These are phyloP conservation scores for Mucor racemosus DNA, from an alignment of 371 early-diverging fungal species.

Conservation along the genomic window DNA sequence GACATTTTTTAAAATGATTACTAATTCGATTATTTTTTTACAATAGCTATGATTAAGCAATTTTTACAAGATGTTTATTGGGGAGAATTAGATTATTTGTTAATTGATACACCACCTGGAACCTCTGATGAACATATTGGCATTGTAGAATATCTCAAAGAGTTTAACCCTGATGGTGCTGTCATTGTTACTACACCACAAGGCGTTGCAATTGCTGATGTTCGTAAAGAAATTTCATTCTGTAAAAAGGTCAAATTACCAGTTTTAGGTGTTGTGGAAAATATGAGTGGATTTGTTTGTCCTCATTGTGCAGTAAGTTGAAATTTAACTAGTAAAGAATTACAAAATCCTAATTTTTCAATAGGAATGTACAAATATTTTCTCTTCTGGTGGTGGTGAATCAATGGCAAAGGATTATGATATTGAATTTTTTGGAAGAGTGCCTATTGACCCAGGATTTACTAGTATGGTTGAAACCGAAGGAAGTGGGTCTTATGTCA, in stretches of 20 bases:
- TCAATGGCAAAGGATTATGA: conserved; percentile 82
- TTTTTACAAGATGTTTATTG: conserved; percentile 90
- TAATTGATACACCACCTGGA: conserved; percentile 97
- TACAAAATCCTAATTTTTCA: neutral
- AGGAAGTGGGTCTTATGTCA: conserved; percentile 54
- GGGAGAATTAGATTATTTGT: conserved; percentile 86
- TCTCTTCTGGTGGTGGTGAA: conserved; percentile 94
- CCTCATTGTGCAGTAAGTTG: conserved; percentile 77
- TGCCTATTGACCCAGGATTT: conserved; percentile 86
- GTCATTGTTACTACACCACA: conserved; percentile 88
- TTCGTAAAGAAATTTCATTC: conserved; percentile 86
- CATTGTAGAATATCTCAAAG: conserved; percentile 77
- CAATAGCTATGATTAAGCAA: conserved; percentile 85
- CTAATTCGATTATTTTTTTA: neutral
- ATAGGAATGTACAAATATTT: conserved; percentile 90
- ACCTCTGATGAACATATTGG: conserved; percentile 94
- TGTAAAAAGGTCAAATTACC: conserved; percentile 80
- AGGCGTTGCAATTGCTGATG: conserved; percentile 85
- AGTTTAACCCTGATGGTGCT: conserved; percentile 79
- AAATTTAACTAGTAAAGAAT: neutral
- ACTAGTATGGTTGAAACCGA: conserved; percentile 70
- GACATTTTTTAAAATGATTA: neutral
- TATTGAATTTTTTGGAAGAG: conserved; percentile 79
- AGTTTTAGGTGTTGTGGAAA: conserved; percentile 91
- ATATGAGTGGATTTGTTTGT: conserved; percentile 94